A percentile compares a stretch with the other conserved stretches of the same genome.
These are phyloP conservation scores for Piloderma croceum DNA, from an alignment of 768 basidiomycete species.

Conservation along the genomic window DNA sequence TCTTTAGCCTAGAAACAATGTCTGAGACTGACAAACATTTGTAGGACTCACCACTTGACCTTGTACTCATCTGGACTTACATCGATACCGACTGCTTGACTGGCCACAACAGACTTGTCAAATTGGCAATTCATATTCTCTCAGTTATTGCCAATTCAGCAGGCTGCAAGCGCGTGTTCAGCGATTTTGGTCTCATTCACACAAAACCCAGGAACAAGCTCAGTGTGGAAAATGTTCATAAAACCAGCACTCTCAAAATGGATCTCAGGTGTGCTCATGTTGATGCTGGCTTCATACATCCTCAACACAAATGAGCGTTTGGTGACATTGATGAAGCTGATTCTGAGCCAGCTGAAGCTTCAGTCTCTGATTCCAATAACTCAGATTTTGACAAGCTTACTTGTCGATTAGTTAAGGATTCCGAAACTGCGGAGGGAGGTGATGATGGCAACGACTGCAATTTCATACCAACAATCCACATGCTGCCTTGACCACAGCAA, in stretches of 20 bases:
- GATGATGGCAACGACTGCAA: too few relatives aligned
- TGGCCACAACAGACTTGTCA: constrained; percentile 16
- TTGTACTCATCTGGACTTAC: constrained; percentile 14
- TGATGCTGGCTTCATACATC: constrained; percentile 8
- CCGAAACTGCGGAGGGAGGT: too few relatives aligned
- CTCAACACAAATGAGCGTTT: constrained; percentile 7
- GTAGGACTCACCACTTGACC: constrained; percentile 6
- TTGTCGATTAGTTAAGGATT: too few relatives aligned
- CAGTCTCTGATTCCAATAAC: too few relatives aligned
- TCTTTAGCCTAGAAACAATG: too few relatives aligned
- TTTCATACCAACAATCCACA: too few relatives aligned
- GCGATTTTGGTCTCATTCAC: constrained; percentile 20
- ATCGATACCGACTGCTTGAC: constrained; percentile 10
- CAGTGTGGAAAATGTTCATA: constrained; percentile 15
- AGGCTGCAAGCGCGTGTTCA: constrained; percentile 26
- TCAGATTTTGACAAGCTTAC: too few relatives aligned
- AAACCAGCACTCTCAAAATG: constrained; percentile 15
- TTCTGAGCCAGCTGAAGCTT: too few relatives aligned
- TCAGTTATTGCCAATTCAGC: constrained; percentile 25
- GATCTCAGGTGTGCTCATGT: constrained; percentile 15
- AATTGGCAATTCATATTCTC: constrained; percentile 20
- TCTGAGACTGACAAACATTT: too few relatives aligned
- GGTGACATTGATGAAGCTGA: background rate
- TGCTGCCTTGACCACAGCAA: too few relatives aligned
- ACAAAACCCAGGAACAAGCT: constrained; percentile 16